Base-by-base conservation (phyloP, 2,329 filamentous ascomycete species). In the Ceratocystis harringtonii region DNA sequence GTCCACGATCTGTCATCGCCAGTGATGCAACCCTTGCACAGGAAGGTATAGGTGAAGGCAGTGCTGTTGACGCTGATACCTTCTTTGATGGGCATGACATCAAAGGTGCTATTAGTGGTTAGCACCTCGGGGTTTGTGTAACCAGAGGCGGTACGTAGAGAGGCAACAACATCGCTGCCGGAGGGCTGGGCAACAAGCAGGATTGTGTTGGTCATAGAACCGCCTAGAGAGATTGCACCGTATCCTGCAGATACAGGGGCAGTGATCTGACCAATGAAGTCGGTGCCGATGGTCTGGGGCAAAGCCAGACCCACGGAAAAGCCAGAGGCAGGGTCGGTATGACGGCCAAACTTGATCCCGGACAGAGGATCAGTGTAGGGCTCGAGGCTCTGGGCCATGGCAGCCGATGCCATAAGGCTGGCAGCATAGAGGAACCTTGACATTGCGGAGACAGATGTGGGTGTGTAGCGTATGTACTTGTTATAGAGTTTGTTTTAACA, bases 191-290 rank as follows among this genome's bases (percentile, higher is more conserved):
- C 77, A 0, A 78, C 73, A 15, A 82, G 71, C 43, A 83, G 73
- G 6, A 82, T 74, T 48, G 78, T 75, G 52, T 74, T 74, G 43
- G 76, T 69, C 80, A 82, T 82, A 30, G 72, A 70, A 3, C 78
- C 77, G 7, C 76, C 75, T 36, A 81, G 72, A 22, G 76, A 78
- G 28, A 80, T 74, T 66, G 78, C 80, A 61, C 75, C 77, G 76
- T 78, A 84, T 2, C 74, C 75, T 65, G 78, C 74, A 5, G 69
- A 72, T n/a, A 74, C 69, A 1, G 76, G 76, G 0, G 72, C 72
- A 1, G 81, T 76, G 57, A 84, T 75, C 70, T 83, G 79, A 6
- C 78, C 79, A 67, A 84, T 81, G 69, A 84, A 78, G 71, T 84
- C 81, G 10, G 76, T 76, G 0, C 72, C 75, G 15, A 78, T 72